These are phyloP conservation scores for Lachancea fermentati DNA, from an alignment of 805 yeast genomes.

Conservation along the genomic window DNA sequence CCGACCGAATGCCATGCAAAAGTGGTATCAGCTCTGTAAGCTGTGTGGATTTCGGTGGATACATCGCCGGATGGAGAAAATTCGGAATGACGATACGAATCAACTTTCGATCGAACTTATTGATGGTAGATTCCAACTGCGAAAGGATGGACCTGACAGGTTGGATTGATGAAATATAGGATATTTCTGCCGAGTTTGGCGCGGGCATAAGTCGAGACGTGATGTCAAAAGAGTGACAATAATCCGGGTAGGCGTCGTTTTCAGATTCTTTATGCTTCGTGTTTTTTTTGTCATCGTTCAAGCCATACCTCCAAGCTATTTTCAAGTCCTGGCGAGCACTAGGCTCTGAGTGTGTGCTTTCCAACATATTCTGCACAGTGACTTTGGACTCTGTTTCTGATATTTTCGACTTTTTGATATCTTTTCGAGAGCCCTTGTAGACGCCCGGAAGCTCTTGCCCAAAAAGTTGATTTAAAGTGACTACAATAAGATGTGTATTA, in stretches of 20 bases:
- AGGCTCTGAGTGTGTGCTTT: slow-evolving; percentile 17
- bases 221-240: slow-evolving; percentile 66
- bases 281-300: slow-evolving; percentile 31
- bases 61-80: slow-evolving; percentile 73
- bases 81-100: slow-evolving; percentile 70
- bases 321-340: slow-evolving; percentile 49
- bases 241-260: slow-evolving; percentile 44
- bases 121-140: slow-evolving; percentile 42
- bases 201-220: slow-evolving; percentile 66
- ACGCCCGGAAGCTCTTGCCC: slow-evolving; percentile 70
- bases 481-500: slow-evolving; percentile 56
- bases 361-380: slow-evolving; percentile 61
- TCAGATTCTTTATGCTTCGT: slow-evolving; percentile 14
- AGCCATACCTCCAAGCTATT: slow-evolving; percentile 93
- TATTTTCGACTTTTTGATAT: slow-evolving; percentile 55
- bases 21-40: slow-evolving; percentile 53
- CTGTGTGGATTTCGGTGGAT: slow-evolving; percentile 44
- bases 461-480: slow-evolving; percentile 58
- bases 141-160: slow-evolving; percentile 28
- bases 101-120: slow-evolving; percentile 40
- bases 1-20: slow-evolving; percentile 49
- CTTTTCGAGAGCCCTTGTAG: slow-evolving; percentile 62
- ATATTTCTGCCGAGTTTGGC: slow-evolving; percentile 55
- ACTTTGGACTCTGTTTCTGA: slow-evolving; percentile 53
- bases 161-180: slow-evolving; percentile 42